phyloP scores from a whole-genome alignment of 768 basidiomycete genomes.

The Boletus rex-veris region DNA sequence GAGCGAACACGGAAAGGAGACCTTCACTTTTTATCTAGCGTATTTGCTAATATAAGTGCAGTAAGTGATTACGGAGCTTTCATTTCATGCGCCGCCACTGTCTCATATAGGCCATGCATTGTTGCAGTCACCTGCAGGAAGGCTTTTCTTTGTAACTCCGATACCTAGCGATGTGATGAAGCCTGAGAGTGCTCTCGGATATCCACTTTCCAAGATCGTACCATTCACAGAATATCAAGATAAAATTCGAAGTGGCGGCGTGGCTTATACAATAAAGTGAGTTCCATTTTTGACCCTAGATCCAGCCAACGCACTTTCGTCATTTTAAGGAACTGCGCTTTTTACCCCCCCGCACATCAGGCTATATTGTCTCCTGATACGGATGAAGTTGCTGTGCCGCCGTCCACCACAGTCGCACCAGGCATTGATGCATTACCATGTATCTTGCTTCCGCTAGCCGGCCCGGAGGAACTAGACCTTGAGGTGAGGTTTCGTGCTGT shows the following conservation, averaged over 20 bases:
- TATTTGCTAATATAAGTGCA: conserved; percentile 87
- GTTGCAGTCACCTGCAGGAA: conserved; percentile 65
- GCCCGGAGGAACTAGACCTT: conserved; percentile 91
- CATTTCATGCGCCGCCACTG: neutral
- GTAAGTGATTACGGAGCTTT: conserved; percentile 42
- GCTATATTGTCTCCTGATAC: conserved; percentile 70
- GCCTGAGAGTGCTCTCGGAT: conserved; percentile 53
- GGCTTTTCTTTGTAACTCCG: conserved; percentile 78
- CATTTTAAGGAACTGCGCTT: conserved; percentile 67
- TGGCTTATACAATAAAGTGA: conserved; percentile 84
- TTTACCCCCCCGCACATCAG: conserved; percentile 63
- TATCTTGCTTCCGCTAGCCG: conserved; percentile 86
- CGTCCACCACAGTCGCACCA: conserved; percentile 55
- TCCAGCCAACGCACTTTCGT: conserved; percentile 8
- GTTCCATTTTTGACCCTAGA: conserved; percentile 13
- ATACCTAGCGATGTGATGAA: conserved; percentile 48
- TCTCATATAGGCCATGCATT: conserved; percentile 1
- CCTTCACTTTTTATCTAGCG: conserved; percentile 88
- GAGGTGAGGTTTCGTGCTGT: conserved; percentile 50
- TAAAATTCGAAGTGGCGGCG: conserved; percentile 81
- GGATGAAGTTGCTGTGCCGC: conserved; percentile 50
- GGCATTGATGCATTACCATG: conserved; percentile 85
- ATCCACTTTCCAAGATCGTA: conserved; percentile 78
- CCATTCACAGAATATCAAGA: conserved; percentile 89
- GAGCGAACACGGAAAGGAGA: conserved; percentile 65